A percentile compares a stretch with the other conserved stretches of the same genome.
These are phyloP conservation scores for Metschnikowia bowlesiae DNA, from an alignment of 805 yeast genomes.

Conservation along the genomic window DNA sequence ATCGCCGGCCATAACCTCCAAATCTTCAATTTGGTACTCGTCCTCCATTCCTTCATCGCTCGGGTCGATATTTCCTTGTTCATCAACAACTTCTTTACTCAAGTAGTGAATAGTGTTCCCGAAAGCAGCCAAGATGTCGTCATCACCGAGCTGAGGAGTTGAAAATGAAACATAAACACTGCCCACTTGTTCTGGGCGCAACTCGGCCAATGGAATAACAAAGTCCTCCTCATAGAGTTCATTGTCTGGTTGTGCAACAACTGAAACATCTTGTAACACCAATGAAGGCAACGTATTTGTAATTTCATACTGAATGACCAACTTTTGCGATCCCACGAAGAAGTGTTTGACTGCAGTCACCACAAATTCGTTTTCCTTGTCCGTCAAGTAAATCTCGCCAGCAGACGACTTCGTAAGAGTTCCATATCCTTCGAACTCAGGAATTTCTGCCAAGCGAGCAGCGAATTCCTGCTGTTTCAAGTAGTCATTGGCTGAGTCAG, in stretches of 20 bases:
- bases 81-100: constrained; percentile 73
- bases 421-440: constrained; percentile 74
- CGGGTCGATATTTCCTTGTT: constrained; percentile 59
- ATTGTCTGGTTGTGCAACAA: constrained; percentile 59
- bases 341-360: constrained; percentile 81
- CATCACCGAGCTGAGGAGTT: constrained; percentile 49
- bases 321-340: constrained; percentile 59
- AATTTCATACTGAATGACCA: constrained; percentile 76
- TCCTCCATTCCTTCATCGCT: constrained; percentile 84
- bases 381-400: constrained; percentile 66
- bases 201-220: constrained; percentile 65
- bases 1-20: constrained; percentile 74
- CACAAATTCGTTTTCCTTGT: constrained; percentile 88
- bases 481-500: constrained; percentile 23
- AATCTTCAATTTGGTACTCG: constrained; percentile 85
- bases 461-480: constrained; percentile 61
- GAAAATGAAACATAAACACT: constrained; percentile 73
- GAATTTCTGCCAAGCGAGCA: constrained; percentile 63
- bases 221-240: constrained; percentile 63
- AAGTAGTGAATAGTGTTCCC: constrained; percentile 68
- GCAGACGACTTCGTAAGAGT: constrained; percentile 66
- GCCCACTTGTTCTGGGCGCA: constrained; percentile 68
- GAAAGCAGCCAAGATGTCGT: constrained; percentile 42
- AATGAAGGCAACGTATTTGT: constrained; percentile 80
- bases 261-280: constrained; percentile 71